These are phyloP conservation scores for Phaeolepiota aurea DNA, from an alignment of 768 basidiomycete genomes.

Conservation along the genomic window DNA sequence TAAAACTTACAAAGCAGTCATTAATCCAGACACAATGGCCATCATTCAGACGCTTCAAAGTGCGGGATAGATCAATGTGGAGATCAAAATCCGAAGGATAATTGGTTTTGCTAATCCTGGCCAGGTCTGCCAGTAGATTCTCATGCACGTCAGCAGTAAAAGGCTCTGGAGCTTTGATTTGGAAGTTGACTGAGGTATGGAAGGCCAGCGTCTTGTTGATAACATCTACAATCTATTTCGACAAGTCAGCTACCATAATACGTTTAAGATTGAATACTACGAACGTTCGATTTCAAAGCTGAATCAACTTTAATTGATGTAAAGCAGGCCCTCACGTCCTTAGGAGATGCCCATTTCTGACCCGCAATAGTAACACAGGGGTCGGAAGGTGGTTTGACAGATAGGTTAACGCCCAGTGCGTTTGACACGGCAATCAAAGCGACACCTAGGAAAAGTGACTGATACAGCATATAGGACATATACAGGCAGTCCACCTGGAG, in stretches of 20 bases:
- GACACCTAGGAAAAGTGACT: not conserved
- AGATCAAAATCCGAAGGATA: constrained; percentile 48
- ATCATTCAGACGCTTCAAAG: constrained; percentile 48
- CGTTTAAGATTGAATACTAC: not conserved
- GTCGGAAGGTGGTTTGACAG: constrained; percentile 17
- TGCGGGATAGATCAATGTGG: constrained; percentile 47
- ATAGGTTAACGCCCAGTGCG: constrained; percentile 4
- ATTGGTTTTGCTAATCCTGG: constrained; percentile 31
- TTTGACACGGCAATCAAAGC: constrained; percentile 4
- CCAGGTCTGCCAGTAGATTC: constrained; percentile 42
- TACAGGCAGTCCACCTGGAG: not conserved
- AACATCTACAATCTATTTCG: constrained; percentile 44
- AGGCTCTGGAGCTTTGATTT: constrained; percentile 43
- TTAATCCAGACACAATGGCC: constrained; percentile 52
- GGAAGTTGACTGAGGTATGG: constrained; percentile 56
- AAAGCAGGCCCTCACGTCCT: constrained; percentile 43
- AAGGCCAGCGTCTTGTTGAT: constrained; percentile 53
- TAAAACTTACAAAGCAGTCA: constrained; percentile 31
- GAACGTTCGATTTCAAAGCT: constrained; percentile 42
- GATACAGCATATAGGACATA: not conserved
- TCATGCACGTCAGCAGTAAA: constrained; percentile 50
- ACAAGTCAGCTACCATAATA: too few species aligned
- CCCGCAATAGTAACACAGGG: constrained; percentile 48
- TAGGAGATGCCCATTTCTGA: constrained; percentile 48
- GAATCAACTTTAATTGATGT: constrained; percentile 40